Evolutionary conservation across 257 asterid species (phyloP).

Genomic region (Salvia miltiorrhiza): DNA sequence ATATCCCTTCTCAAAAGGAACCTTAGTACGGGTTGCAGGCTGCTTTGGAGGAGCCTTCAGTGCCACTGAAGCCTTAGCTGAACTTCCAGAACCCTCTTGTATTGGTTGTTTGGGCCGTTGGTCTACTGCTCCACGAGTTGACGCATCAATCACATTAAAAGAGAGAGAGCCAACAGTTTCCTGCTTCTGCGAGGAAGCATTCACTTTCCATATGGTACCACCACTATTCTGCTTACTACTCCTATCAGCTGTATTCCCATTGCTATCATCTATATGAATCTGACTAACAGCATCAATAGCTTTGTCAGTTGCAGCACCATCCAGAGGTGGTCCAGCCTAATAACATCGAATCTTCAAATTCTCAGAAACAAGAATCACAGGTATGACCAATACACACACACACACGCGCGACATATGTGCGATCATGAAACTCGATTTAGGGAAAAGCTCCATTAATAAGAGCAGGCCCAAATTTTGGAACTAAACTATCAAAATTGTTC

Average conservation of each 20-base stretch:
- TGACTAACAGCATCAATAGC: slow-evolving; percentile 36
- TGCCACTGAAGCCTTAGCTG: slow-evolving; percentile 22
- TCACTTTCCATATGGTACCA: slow-evolving; percentile 38
- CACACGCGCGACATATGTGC: too few species aligned
- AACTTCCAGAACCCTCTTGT: slow-evolving; percentile 33
- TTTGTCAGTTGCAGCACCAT: slow-evolving; percentile 33
- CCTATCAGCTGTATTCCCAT: slow-evolving; percentile 21
- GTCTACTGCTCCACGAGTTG: slow-evolving; percentile 32
- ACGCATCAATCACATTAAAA: slow-evolving; percentile 64
- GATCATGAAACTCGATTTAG: not conserved
- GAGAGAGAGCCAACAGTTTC: slow-evolving; percentile 60
- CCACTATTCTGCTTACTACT: slow-evolving; percentile 25
- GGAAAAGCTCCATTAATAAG: not conserved
- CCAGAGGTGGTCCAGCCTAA: slow-evolving; percentile 52
- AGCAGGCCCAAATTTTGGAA: not conserved
- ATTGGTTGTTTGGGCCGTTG: slow-evolving; percentile 27
- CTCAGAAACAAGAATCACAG: not conserved
- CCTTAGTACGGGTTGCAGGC: slow-evolving; percentile 56
- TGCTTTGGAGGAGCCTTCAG: slow-evolving; percentile 41
- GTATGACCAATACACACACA: not conserved
- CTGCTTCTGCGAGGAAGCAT: slow-evolving; percentile 35
- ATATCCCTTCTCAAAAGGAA: slow-evolving; percentile 88
- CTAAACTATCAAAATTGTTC: not conserved
- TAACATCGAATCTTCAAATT: not conserved
- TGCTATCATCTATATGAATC: slow-evolving; percentile 45